These are phyloP conservation scores for Excoecaria agallocha DNA, from an alignment of 345 rosid species.

Conservation along the genomic window DNA sequence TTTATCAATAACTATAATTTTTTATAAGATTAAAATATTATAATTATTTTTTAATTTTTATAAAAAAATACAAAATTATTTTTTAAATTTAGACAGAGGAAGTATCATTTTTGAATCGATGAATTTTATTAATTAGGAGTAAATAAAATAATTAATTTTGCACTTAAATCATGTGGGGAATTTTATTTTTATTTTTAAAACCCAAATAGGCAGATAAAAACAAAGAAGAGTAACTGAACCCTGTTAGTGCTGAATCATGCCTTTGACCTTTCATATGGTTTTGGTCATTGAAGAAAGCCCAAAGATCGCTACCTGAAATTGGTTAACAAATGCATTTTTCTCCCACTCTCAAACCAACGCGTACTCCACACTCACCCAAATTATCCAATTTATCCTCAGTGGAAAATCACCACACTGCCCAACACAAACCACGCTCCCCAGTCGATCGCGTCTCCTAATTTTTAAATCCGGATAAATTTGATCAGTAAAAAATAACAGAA, in stretches of 20 bases:
- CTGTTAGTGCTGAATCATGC: constrained; percentile 34
- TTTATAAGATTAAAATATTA: too few species aligned
- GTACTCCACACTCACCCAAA: background rate
- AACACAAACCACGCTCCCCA: background rate
- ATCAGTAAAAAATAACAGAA: constrained; percentile 26
- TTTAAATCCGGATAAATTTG: constrained; percentile 13
- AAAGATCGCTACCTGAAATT: constrained; percentile 30
- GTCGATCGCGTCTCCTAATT: background rate
- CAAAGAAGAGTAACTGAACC: constrained; percentile 36
- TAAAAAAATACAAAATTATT: too few species aligned
- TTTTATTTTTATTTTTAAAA: too few species aligned
- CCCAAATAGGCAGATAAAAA: constrained; percentile 6
- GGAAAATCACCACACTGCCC: background rate
- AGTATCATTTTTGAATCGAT: too few species aligned
- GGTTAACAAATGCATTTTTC: constrained; percentile 14
- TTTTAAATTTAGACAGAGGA: too few species aligned
- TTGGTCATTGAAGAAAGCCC: constrained; percentile 26
- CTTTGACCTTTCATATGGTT: constrained; percentile 37
- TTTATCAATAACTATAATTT: too few species aligned
- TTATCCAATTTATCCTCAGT: background rate
- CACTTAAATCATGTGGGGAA: too few species aligned
- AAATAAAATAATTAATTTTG: too few species aligned
- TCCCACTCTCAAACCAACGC: constrained; percentile 11
- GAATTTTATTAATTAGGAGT: too few species aligned
- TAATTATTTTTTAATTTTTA: too few species aligned